Evolutionary conservation across 2,329 filamentous ascomycete species (phyloP).

Genomic region (Aspergillus ruber): DNA sequence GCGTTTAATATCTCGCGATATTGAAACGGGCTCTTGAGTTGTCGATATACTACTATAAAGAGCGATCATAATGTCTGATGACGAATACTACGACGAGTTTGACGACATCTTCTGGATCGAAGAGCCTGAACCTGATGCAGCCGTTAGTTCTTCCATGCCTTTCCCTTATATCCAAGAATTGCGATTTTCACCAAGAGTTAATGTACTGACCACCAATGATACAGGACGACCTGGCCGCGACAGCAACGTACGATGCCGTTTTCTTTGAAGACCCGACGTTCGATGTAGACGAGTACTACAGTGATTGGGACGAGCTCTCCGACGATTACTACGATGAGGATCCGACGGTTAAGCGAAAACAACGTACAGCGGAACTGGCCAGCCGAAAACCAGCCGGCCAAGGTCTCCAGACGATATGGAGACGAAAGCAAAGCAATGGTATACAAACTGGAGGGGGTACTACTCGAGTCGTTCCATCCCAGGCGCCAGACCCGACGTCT

Average conservation of each 20-base stretch:
- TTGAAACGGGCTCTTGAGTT: too few species aligned
- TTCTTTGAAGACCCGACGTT: slow-evolving; percentile 34
- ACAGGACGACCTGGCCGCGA: slow-evolving; percentile 40
- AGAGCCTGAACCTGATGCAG: slow-evolving; percentile 29
- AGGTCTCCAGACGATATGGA: slow-evolving; percentile 5
- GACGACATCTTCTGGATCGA: slow-evolving; percentile 31
- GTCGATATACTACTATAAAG: too few species aligned
- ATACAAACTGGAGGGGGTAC: background rate
- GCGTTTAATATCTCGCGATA: too few species aligned
- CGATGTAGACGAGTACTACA: slow-evolving; percentile 35
- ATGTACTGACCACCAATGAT: background rate
- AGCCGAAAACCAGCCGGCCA: slow-evolving; percentile 8
- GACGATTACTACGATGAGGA: slow-evolving; percentile 43
- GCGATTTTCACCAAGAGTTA: background rate
- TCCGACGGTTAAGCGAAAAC: slow-evolving; percentile 23
- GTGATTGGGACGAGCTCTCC: slow-evolving; percentile 42
- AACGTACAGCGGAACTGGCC: slow-evolving; percentile 10
- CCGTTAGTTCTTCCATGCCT: slow-evolving; percentile 17
- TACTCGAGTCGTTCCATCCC: background rate
- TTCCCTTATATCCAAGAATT: background rate
- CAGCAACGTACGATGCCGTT: slow-evolving; percentile 34
- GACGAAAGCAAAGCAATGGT: slow-evolving; percentile 7
- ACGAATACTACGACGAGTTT: slow-evolving; percentile 32
- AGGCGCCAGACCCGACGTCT: slow-evolving; percentile 15
- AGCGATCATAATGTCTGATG: slow-evolving; percentile 27